Evolutionary conservation across 2,329 filamentous ascomycete genomes (phyloP), one percentile per base, ranked within the genome.

Genomic region (Pseudogymnoascus sp.): DNA sequence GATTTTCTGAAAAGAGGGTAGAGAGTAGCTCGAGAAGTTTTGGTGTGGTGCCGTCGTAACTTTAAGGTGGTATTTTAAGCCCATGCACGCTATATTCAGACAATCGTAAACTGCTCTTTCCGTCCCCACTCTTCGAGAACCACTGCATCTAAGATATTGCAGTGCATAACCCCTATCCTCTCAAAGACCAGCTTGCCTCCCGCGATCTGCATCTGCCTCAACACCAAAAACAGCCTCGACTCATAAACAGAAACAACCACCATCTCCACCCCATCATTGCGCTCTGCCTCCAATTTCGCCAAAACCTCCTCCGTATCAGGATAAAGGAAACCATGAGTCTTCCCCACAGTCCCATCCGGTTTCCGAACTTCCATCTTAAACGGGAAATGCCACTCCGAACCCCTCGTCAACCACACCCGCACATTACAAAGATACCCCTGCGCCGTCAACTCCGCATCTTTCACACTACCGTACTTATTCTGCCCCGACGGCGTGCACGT

Each of bases 241-340:
- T 55, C 48, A 55, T 55, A 55, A 55, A 55, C 29, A 55, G n/a
- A 12, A 33, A 55, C 48, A 4, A 58, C 31, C 27, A 31, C 42
- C 27, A 25, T 60, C 25, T 60, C 37, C 13, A 63, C 39, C 8
- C 48, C 29, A 48, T 42, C 60, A n/a, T 58, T 45, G 29, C 35
- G 18, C 63, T 18, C 37, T 40, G 31, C 60, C 52, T 37, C 25
- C n/a, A 45, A 18, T 5, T n/a, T 35, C 48, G 8, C 48, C 5
- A 55, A 55, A 33, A 33, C 9, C 6, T 55, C 48, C n/a, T 55
- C 29, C 4, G 48, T 55, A 7, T 55, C 48, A 2, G 48, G 29
- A 55, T 55, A 55, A 18, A 55, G 18, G 2, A 55, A 55, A 1
- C 48, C 48, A 33, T 33, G 10, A 2, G 48, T 55, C 29, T 55